phyloP scores from a whole-genome alignment of 106 monocot genomes.

The Dendrobium nobile region DNA sequence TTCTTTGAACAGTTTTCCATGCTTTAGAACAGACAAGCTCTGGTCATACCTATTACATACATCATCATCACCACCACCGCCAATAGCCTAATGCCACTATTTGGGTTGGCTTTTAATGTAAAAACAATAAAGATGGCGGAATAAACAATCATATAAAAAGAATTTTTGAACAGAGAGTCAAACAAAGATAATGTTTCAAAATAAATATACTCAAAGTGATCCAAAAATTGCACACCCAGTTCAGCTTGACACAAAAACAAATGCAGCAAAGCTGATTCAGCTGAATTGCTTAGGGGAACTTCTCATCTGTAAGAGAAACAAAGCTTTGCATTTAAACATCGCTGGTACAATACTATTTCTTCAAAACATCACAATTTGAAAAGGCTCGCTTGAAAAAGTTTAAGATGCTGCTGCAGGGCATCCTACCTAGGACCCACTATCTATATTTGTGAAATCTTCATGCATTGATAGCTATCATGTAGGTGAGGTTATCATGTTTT shows the following conservation, averaged over 20 bases:
- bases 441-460: too few species aligned
- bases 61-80: not conserved
- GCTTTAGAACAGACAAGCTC: slow-evolving; percentile 82
- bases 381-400: not conserved
- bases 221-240: not conserved
- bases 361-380: not conserved
- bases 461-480: too few species aligned
- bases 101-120: not conserved
- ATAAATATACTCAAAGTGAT: not conserved
- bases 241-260: not conserved
- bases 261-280: not conserved
- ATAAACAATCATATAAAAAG: not conserved
- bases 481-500: too few species aligned
- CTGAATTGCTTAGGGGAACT: not conserved
- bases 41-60: slow-evolving; percentile 61
- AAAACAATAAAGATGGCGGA: too few species aligned
- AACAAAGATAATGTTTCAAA: not conserved
- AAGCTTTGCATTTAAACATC: not conserved
- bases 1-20: slow-evolving; percentile 76
- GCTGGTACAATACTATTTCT: not conserved
- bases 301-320: not conserved
- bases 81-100: too few species aligned
- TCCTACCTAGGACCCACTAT: too few species aligned
- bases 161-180: not conserved
- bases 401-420: too few species aligned